These are phyloP conservation scores for Xylaria multiplex DNA, from an alignment of 2,329 filamentous ascomycete genomes.

Conservation along the genomic window DNA sequence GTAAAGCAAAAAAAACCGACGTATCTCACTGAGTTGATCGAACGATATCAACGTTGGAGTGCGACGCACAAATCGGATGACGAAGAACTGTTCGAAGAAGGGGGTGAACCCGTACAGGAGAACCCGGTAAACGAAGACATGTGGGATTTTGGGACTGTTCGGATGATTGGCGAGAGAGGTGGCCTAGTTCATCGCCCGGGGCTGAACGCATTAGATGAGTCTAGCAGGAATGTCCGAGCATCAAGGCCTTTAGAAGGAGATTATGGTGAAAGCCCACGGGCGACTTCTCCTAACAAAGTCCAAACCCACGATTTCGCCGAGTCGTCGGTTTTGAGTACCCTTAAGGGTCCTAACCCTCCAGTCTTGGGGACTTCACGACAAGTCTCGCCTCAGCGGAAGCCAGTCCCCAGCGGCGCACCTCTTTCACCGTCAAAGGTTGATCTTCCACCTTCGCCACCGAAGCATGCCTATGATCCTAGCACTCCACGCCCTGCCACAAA, in stretches of 20 bases:
- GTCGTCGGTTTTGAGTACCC: conserved; percentile 61
- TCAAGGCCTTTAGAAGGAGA: conserved; percentile 64
- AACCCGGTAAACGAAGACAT: conserved; percentile 78
- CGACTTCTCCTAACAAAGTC: conserved; percentile 63
- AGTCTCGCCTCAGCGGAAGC: conserved; percentile 69
- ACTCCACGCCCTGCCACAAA: conserved; percentile 60
- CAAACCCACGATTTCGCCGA: conserved; percentile 56
- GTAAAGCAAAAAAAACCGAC: conserved; percentile 93
- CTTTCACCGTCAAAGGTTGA: conserved; percentile 69
- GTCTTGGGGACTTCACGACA: conserved; percentile 63
- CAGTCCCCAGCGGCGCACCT: conserved; percentile 53
- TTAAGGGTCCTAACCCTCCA: conserved; percentile 60
- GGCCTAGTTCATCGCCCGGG: conserved; percentile 66
- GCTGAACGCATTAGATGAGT: conserved; percentile 79
- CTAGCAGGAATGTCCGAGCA: conserved; percentile 79
- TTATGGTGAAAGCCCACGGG: conserved; percentile 63
- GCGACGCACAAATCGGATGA: conserved; percentile 79
- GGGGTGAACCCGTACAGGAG: conserved; percentile 66
- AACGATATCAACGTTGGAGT: conserved; percentile 87
- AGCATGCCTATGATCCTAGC: conserved; percentile 54
- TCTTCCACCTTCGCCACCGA: conserved; percentile 68
- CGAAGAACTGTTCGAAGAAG: conserved; percentile 71
- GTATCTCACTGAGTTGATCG: conserved; percentile 96
- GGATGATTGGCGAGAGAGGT: conserved; percentile 76
- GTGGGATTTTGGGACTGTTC: conserved; percentile 98